Percentiles rank a stretch among this genome's conserved stretches.
Conservation (phyloP, 441 rosid genomes). For the Raphanus hybrid region DNA sequence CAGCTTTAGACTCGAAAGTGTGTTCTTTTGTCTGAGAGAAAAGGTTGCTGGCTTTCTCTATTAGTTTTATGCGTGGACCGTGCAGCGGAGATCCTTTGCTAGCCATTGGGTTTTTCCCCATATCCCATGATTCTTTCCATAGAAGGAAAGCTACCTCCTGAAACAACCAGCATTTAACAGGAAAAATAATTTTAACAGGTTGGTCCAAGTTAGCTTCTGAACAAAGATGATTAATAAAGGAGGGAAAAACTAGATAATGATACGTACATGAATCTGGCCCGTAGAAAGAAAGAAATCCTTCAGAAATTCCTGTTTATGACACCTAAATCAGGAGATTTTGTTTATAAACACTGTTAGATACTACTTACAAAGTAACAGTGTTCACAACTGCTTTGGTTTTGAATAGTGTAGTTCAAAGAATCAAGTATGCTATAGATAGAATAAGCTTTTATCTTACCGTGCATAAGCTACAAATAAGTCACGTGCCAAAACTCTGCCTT, state of each 20-base stretch:
- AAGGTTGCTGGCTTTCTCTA: conserved; percentile 82
- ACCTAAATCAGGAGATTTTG: conserved; percentile 52
- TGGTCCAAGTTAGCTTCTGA: conserved; percentile 13
- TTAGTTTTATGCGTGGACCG: conserved; percentile 92
- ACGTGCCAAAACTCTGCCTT: conserved; percentile 82
- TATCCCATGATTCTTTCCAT: conserved; percentile 98
- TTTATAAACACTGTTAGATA: conserved; percentile 2
- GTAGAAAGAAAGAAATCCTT: conserved; percentile 93
- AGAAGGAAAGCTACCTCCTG: conserved; percentile 96
- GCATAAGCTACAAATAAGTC: conserved; percentile 83
- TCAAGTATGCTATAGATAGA: not conserved
- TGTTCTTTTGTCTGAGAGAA: conserved; percentile 92
- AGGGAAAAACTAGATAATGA: conserved; percentile 23
- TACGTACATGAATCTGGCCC: conserved; percentile 93
- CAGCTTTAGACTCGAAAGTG: conserved; percentile 92
- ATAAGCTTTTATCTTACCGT: conserved; percentile 51
- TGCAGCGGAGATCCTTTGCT: conserved; percentile 96
- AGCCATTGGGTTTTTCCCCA: conserved; percentile 94
- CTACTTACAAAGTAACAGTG: not conserved
- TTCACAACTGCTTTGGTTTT: too few species aligned
- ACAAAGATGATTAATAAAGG: conserved; percentile 14
- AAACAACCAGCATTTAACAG: conserved; percentile 21
- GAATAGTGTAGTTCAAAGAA: too few species aligned
- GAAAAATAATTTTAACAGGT: conserved; percentile 9
- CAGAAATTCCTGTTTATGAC: conserved; percentile 84